Conservation (phyloP, 805 yeast species). For the Wickerhamiella bombiphila region DNA sequence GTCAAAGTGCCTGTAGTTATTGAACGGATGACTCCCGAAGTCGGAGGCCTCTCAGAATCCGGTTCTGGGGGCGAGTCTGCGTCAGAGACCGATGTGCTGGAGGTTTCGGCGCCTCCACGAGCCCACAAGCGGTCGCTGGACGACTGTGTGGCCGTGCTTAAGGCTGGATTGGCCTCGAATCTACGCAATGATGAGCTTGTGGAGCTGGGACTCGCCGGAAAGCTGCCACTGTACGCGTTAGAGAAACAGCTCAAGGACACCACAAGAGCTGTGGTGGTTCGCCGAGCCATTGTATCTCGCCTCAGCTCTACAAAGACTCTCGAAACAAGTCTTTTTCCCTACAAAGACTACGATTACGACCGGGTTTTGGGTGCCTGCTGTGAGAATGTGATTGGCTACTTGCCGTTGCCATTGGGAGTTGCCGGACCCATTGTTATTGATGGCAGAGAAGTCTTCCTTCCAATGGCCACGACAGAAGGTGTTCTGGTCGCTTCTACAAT, state of each 20-base stretch:
- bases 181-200: slow-evolving; percentile 63
- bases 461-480: slow-evolving; percentile 99
- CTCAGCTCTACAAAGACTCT: slow-evolving; percentile 71
- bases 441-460: slow-evolving; percentile 76
- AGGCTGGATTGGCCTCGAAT: slow-evolving; percentile 54
- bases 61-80: neutral
- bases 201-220: slow-evolving; percentile 53
- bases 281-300: slow-evolving; percentile 83
- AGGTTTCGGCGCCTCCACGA: slow-evolving; percentile 4
- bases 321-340: slow-evolving; percentile 61
- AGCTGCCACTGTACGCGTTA: slow-evolving; percentile 81
- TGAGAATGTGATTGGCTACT: slow-evolving; percentile 92
- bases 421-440: slow-evolving; percentile 95
- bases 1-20: slow-evolving; percentile 22
- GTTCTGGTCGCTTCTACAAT: slow-evolving; percentile 95
- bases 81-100: neutral
- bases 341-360: slow-evolving; percentile 72
- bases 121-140: slow-evolving; percentile 29
- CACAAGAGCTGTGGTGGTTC: slow-evolving; percentile 82
- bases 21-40: slow-evolving; percentile 11
- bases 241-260: slow-evolving; percentile 84
- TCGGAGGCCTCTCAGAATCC: slow-evolving; percentile 18
- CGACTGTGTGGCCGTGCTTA: slow-evolving; percentile 45
- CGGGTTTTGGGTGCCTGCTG: slow-evolving; percentile 98
- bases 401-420: slow-evolving; percentile 95